These are phyloP conservation scores for Colletotrichum orchidophilum DNA, from an alignment of 2,329 filamentous ascomycete genomes.

Conservation along the genomic window DNA sequence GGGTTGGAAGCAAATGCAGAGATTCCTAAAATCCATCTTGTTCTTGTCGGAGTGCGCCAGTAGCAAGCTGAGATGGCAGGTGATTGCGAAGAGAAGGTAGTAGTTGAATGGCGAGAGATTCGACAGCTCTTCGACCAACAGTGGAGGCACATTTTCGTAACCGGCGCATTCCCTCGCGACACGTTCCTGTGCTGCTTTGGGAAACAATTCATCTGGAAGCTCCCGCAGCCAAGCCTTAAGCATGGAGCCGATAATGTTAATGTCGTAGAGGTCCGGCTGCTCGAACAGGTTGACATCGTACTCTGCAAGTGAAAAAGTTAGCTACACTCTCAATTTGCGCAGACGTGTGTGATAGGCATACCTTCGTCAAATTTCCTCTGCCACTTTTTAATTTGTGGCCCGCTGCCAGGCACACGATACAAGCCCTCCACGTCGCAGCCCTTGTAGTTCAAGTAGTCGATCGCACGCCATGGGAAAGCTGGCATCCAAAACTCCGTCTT, in stretches of 20 bases:
- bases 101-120: slow-evolving; percentile 97
- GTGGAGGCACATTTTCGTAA: slow-evolving; percentile 81
- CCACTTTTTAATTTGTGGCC: slow-evolving; percentile 91
- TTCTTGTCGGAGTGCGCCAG: slow-evolving; percentile 94
- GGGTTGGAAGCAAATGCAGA: slow-evolving; percentile 97
- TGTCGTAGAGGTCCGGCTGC: slow-evolving; percentile 89
- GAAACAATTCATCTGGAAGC: slow-evolving; percentile 93
- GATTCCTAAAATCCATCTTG: slow-evolving; percentile 96
- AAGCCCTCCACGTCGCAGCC: slow-evolving; percentile 93
- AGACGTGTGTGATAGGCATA: slow-evolving; percentile 42
- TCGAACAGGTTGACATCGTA: slow-evolving; percentile 90
- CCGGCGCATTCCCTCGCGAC: slow-evolving; percentile 84
- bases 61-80: slow-evolving; percentile 91
- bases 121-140: slow-evolving; percentile 90
- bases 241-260: slow-evolving; percentile 95
- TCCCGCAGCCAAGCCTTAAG: slow-evolving; percentile 96
- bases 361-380: slow-evolving; percentile 89
- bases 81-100: slow-evolving; percentile 96
- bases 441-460: slow-evolving; percentile 96
- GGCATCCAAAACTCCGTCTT: slow-evolving; percentile 99
- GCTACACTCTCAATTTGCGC: slow-evolving; percentile 39
- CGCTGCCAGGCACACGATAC: slow-evolving; percentile 91
- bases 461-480: slow-evolving; percentile 91
- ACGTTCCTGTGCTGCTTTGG: slow-evolving; percentile 81
- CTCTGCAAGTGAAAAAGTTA: slow-evolving; percentile 57